These are phyloP conservation scores for Arthrinium puccinioides DNA, from an alignment of 2,329 filamentous ascomycete genomes.

Conservation along the genomic window DNA sequence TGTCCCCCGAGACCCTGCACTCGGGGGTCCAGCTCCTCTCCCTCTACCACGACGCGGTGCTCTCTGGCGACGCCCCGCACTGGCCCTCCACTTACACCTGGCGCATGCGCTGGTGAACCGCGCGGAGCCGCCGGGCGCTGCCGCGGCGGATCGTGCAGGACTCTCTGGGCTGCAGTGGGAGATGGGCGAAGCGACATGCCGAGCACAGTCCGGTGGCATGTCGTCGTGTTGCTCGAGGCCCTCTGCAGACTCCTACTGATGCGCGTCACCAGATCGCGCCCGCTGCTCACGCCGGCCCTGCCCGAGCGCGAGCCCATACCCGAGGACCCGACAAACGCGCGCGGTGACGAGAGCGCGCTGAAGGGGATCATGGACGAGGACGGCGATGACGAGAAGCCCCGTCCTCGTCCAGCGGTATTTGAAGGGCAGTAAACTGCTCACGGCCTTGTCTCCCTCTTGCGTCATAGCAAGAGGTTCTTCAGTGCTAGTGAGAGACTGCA, in stretches of 20 bases:
- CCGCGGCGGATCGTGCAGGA: slow-evolving; percentile 87
- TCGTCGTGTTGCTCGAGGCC: slow-evolving; percentile 76
- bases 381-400: slow-evolving; percentile 29
- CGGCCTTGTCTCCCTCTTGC: too few species aligned
- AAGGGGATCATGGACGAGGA: slow-evolving; percentile 28
- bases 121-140: slow-evolving; percentile 64
- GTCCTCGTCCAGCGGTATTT: too few species aligned
- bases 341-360: too few species aligned
- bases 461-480: too few species aligned
- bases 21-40: slow-evolving; percentile 84
- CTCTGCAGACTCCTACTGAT: slow-evolving; percentile 74
- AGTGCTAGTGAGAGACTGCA: too few species aligned
- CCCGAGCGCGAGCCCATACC: slow-evolving; percentile 80
- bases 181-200: slow-evolving; percentile 87
- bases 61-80: slow-evolving; percentile 58
- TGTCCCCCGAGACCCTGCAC: slow-evolving; percentile 87
- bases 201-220: slow-evolving; percentile 78
- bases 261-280: slow-evolving; percentile 73
- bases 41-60: slow-evolving; percentile 84
- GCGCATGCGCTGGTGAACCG: slow-evolving; percentile 61
- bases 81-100: too few species aligned
- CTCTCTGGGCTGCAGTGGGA: slow-evolving; percentile 93
- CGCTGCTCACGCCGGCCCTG: slow-evolving; percentile 74
- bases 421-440: too few species aligned
- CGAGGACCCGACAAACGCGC: slow-evolving; percentile 42